A percentile compares a stretch with the other conserved stretches of the same genome.
These are phyloP conservation scores for Kazachstania africana DNA, from an alignment of 805 yeast genomes.

Conservation along the genomic window DNA sequence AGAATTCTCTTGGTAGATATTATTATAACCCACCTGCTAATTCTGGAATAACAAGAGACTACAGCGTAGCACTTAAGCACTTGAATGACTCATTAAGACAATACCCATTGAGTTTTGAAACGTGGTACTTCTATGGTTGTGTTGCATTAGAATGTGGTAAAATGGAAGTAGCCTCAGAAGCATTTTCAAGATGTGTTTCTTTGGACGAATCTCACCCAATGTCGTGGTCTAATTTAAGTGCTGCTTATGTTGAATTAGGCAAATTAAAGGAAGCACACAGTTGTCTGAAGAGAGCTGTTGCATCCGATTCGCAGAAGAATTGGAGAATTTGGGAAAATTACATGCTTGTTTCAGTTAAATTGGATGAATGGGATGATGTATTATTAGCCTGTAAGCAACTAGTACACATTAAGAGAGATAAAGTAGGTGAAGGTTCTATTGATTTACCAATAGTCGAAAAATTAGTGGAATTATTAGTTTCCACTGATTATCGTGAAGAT, in stretches of 20 bases:
- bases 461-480: constrained; percentile 51
- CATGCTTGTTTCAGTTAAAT: constrained; percentile 65
- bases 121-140: constrained; percentile 92
- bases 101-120: constrained; percentile 63
- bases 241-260: constrained; percentile 54
- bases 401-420: constrained; percentile 43
- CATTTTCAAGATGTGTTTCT: constrained; percentile 82
- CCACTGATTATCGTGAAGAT: constrained; percentile 36
- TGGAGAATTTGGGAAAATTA: constrained; percentile 92
- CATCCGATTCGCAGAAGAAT: constrained; percentile 58
- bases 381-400: constrained; percentile 60
- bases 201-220: constrained; percentile 69
- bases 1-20: constrained; percentile 66
- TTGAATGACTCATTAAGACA: constrained; percentile 62
- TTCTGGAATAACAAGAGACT: constrained; percentile 40
- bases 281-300: constrained; percentile 72
- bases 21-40: constrained; percentile 52
- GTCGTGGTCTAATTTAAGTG: constrained; percentile 88
- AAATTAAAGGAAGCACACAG: constrained; percentile 70
- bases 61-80: constrained; percentile 46
- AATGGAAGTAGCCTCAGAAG: constrained; percentile 75
- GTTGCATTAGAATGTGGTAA: constrained; percentile 65
- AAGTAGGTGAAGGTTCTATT: constrained; percentile 49
- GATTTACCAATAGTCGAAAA: constrained; percentile 70
- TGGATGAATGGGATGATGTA: constrained; percentile 84